Base-by-base conservation (phyloP, 2,329 filamentous ascomycete species). In the Ambrosiella cleistominuta region DNA sequence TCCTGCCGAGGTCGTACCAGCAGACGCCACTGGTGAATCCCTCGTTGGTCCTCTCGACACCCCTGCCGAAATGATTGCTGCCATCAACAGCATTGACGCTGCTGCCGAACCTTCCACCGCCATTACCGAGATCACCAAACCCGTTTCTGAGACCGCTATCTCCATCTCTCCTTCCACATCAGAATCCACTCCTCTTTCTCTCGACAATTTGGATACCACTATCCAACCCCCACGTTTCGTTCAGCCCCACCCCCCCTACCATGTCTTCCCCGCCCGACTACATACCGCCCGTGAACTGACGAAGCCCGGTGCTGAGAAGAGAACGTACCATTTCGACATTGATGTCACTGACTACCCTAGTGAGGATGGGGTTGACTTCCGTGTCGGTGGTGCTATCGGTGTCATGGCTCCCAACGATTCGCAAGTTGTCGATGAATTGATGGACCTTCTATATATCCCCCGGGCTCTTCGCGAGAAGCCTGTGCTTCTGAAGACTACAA, bases 301-400 rank as follows among this genome's bases (percentile, higher is more conserved):
- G 11, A 85, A 81, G 67, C 75, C 80, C 27, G 91, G 91, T 19
- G 93, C 93, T 4, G 88, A 95, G 75, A 98, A 98, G 79, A 80
- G 91, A 61, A 98, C 93, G 0, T 95, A 91, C 69, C 93, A 98
- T 70, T 97, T 97, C 66, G 93, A 97, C 66, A 81, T 98, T 50
- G 93, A 98, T 66, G 85, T 98, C 54, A 96, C 91, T 54, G 85
- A 95, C 68, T 98, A 98, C 65, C 89, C 93, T 0, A 79, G 81
- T 17, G 88, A 94, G 71, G 85, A 86, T 57, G 77, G 79, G 54
- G 82, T 90, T 4, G 93, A 97, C 67, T 98, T 97, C 76, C 90
- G 91, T 67, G 93, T 98, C 15, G 93, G 93, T 60, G 93, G 93
- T 57, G 93, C 93, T 57, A 91, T 98, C 69, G 93, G 93, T 44